A percentile compares a stretch with the other conserved stretches of the same genome.
Conservation (phyloP, 2,329 filamentous ascomycete species). For the Penicillium sp. region DNA sequence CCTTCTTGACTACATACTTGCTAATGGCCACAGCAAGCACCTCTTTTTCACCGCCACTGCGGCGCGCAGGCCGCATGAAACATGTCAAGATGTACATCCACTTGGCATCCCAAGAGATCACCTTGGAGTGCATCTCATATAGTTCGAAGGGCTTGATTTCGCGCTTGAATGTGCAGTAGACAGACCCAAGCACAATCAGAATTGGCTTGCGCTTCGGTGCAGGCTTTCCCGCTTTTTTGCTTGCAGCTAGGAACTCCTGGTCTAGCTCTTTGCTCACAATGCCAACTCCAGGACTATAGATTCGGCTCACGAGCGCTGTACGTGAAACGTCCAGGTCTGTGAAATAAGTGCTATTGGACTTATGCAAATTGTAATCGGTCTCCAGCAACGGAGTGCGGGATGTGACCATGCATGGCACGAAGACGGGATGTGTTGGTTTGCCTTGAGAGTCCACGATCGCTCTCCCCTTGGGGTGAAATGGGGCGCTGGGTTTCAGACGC, state of each 20-base stretch:
- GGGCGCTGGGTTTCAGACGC: conserved; percentile 50
- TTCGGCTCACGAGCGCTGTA: conserved; percentile 71
- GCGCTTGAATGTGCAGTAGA: conserved; percentile 69
- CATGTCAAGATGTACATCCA: conserved; percentile 77
- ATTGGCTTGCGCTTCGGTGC: conserved; percentile 53
- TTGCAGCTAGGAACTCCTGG: conserved; percentile 50
- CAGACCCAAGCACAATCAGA: conserved; percentile 68
- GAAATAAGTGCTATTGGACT: conserved; percentile 84
- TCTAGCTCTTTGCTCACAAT: conserved; percentile 54
- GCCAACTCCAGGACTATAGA: conserved; percentile 60
- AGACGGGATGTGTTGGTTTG: conserved; percentile 60
- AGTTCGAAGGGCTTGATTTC: conserved; percentile 68
- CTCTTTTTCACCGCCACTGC: conserved; percentile 55
- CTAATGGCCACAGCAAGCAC: conserved; percentile 70
- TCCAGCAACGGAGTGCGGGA: conserved; percentile 70
- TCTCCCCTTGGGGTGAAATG: conserved; percentile 44
- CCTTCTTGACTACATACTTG: conserved; percentile 82
- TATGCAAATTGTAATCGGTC: conserved; percentile 84
- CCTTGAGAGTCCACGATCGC: conserved; percentile 34
- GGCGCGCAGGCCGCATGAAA: conserved; percentile 58
- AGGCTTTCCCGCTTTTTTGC: conserved; percentile 53
- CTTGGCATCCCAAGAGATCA: conserved; percentile 76
- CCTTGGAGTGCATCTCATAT: conserved; percentile 71
- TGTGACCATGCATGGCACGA: conserved; percentile 66
- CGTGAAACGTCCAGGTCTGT: conserved; percentile 80